Evolutionary conservation across 2,329 filamentous ascomycete species (phyloP), one percentile per base, ranked within the genome.

Genomic region (Ceratocystis harringtonii): DNA sequence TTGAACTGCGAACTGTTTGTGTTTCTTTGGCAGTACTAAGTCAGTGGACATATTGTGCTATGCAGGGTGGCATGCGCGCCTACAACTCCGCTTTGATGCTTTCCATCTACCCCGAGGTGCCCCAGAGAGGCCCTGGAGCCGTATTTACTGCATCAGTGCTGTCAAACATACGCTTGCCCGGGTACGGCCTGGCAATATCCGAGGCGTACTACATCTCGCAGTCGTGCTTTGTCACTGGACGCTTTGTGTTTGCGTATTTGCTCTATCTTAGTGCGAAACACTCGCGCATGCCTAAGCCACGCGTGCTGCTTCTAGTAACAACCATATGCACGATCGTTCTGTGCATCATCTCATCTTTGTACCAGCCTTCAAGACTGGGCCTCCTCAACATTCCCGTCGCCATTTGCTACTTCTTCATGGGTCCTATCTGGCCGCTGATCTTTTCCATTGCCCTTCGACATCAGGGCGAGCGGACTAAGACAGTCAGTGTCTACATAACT

Each of bases 361-460:
- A 83, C 4, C 75, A 78, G 3, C 78, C 81, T 41, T 74, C 79
- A 1, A 76, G 81, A 66, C 75, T 80, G 0, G 79, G 83, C 68
- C 69, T 81, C 0, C 72, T 84, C 28, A 75, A 78, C 28, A 78
- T 83, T n/a, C 85, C 89, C 69, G 76, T 88, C 1, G 78, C 86
- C 48, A 70, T 92, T 32, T 87, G 88, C 69, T 86, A 90, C 69
- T 90, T 95, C 74, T 90, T 89, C 71, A 89, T 92, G 73, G 88
- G 86, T 0, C 89, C 90, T 63, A 83, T 90, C 70, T 95, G 89
- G 79, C 90, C 91, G 0, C 84, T 92, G 1, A 85, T 94, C 67
- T 90, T 91, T 69, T 85, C 88, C 2, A 80, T 94, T 12, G 88
- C 87, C 2, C 85, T 95, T 67, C 83, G 89, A 2, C 90, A 90